These are phyloP conservation scores for Ascocoryne sarcoides DNA, from an alignment of 2,329 filamentous ascomycete species.

Conservation along the genomic window DNA sequence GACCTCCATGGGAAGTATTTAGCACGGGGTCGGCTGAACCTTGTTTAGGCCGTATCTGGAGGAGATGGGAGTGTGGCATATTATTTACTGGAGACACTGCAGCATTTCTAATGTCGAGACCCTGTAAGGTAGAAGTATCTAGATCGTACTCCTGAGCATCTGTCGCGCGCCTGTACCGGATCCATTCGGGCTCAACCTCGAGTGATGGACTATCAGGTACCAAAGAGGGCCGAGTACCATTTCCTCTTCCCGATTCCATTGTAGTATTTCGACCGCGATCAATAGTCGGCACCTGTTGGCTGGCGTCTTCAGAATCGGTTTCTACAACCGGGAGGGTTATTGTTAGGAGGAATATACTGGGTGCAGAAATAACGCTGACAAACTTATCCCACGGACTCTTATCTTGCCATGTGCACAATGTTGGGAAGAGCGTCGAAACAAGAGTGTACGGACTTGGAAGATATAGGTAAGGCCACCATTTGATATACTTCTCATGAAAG, in stretches of 20 bases:
- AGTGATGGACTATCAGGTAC: conserved; percentile 22
- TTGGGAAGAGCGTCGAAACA: conserved; percentile 73
- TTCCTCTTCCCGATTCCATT: conserved; percentile 3
- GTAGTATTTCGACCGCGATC: background rate
- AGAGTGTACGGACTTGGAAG: conserved; percentile 67
- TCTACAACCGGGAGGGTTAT: conserved; percentile 90
- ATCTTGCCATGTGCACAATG: conserved; percentile 68
- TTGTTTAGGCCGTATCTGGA: conserved; percentile 6
- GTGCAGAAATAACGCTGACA: conserved; percentile 73
- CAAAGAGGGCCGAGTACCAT: conserved; percentile 15
- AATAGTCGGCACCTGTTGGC: conserved; percentile 18
- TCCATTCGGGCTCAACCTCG: conserved; percentile 45
- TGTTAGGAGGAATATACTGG: conserved; percentile 82
- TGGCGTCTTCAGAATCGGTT: conserved; percentile 43
- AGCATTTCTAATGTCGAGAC: conserved; percentile 27
- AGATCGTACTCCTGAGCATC: conserved; percentile 21
- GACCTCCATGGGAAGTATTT: conserved; percentile 4
- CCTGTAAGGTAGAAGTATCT: conserved; percentile 12
- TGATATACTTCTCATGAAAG: conserved; percentile 34
- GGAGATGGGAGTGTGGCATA: conserved; percentile 10
- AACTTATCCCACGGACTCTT: conserved; percentile 82
- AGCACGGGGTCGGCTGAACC: conserved; percentile 5
- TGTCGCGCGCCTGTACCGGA: conserved; percentile 46
- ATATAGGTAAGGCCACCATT: conserved; percentile 74
- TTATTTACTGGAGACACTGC: conserved; percentile 15